Conservation (phyloP, 176 grass and related monocot genomes). For the Rhynchospora breviuscula region DNA sequence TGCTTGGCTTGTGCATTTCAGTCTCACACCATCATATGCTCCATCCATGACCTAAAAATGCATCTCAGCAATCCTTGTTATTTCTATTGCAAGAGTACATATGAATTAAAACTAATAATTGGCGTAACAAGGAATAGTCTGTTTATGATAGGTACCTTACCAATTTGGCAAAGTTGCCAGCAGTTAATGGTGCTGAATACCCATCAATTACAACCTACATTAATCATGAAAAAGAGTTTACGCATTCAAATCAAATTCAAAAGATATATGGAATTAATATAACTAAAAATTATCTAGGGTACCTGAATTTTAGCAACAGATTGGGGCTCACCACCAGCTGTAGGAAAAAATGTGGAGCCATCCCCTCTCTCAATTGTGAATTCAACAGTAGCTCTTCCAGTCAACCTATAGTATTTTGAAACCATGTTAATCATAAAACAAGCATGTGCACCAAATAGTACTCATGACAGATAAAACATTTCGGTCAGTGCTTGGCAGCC, state of each 20-base stretch:
- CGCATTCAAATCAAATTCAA: background rate
- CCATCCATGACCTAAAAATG: slow-evolving; percentile 60
- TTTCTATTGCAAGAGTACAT: background rate
- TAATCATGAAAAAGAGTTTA: background rate
- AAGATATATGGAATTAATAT: slow-evolving; percentile 10
- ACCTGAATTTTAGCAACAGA: slow-evolving; percentile 77
- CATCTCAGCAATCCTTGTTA: slow-evolving; percentile 7
- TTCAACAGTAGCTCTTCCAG: slow-evolving; percentile 89
- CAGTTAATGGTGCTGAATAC: slow-evolving; percentile 78
- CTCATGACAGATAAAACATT: background rate
- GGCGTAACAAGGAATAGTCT: background rate
- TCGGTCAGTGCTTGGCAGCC: background rate
- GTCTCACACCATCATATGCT: slow-evolving; percentile 28
- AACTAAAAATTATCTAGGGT: slow-evolving; percentile 20
- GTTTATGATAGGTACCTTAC: slow-evolving; percentile 49
- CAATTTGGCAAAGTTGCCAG: slow-evolving; percentile 92
- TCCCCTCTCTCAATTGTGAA: slow-evolving; percentile 93
- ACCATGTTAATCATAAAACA: slow-evolving; percentile 33
- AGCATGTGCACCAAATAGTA: background rate
- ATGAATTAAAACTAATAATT: background rate
- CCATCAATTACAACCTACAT: slow-evolving; percentile 81
- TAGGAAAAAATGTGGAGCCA: slow-evolving; percentile 78
- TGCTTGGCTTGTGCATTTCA: slow-evolving; percentile 83
- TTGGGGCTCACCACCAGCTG: slow-evolving; percentile 77
- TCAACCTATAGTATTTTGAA: slow-evolving; percentile 54